phyloP scores from a whole-genome alignment of 306 rosid species.

The Trifolium fragiferum region DNA sequence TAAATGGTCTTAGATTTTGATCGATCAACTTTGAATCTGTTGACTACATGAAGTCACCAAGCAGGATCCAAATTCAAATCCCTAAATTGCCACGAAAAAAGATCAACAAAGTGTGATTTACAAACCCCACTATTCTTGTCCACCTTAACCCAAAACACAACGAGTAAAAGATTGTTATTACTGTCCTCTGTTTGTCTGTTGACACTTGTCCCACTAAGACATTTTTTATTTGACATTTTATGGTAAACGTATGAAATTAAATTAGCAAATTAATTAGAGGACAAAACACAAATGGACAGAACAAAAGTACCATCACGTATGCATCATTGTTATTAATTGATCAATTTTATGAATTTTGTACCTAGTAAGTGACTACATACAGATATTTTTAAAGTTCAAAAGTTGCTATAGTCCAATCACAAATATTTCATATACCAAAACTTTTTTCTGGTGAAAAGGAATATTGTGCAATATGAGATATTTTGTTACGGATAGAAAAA shows the following conservation, averaged over 20 bases:
- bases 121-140: conserved; percentile 33
- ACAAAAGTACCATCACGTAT: conserved; percentile 23
- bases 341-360: conserved; percentile 28
- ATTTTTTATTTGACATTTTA: conserved; percentile 13
- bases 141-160: conserved; percentile 23
- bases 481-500: conserved; percentile 66
- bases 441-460: conserved; percentile 36
- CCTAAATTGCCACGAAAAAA: background rate
- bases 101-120: conserved; percentile 40
- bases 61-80: too few relatives aligned
- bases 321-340: conserved; percentile 35
- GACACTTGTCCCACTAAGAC: background rate
- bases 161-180: conserved; percentile 6
- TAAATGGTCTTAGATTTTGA: too few relatives aligned
- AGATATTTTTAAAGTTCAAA: conserved; percentile 29
- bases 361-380: background rate
- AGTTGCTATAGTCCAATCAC: conserved; percentile 45
- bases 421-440: conserved; percentile 41
- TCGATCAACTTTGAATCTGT: too few relatives aligned
- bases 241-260: background rate
- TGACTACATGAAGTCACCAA: too few relatives aligned
- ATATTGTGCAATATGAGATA: conserved; percentile 40
- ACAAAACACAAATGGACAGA: conserved; percentile 29
- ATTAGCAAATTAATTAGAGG: conserved; percentile 5
- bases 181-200: background rate